phyloP scores from a whole-genome alignment of 1,284 basidiomycete genomes.

The Malassezia nana region DNA sequence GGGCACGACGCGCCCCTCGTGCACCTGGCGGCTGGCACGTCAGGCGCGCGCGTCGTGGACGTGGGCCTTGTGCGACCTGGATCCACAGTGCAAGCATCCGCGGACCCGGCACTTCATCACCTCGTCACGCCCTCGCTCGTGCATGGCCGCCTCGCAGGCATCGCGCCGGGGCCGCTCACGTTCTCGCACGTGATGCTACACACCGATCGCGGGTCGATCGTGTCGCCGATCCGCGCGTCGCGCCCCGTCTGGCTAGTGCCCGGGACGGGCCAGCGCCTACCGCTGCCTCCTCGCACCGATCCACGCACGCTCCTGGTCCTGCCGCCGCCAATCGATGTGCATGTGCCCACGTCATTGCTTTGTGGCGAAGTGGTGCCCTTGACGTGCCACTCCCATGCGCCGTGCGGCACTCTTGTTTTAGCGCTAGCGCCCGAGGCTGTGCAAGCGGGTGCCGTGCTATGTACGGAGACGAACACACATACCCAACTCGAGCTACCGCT shows the following conservation, averaged over 20 bases:
- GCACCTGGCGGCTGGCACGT: not conserved
- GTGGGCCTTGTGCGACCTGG: not conserved
- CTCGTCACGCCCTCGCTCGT: not conserved
- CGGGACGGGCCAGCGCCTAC: not conserved
- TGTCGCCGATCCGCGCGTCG: too few relatives aligned
- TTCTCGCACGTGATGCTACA: not conserved
- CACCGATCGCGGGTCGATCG: not conserved
- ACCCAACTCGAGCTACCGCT: not conserved
- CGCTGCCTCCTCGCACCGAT: not conserved
- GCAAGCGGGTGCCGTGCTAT: not conserved
- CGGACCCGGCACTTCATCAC: not conserved
- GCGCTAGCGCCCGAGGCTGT: not conserved
- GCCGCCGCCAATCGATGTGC: not conserved
- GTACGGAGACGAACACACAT: not conserved
- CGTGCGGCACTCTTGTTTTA: not conserved
- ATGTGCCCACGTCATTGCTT: not conserved
- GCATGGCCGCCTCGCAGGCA: not conserved
- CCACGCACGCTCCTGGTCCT: not conserved
- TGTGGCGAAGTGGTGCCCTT: conserved; percentile 1
- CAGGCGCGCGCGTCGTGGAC: not conserved
- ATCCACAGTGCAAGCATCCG: not conserved
- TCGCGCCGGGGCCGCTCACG: not conserved
- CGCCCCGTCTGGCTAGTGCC: not conserved
- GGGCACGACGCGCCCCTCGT: not conserved
- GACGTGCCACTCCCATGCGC: not conserved